These are phyloP conservation scores for Globisporangium lucens DNA, from an alignment of 352 stramenopile genomes.

Conservation along the genomic window DNA sequence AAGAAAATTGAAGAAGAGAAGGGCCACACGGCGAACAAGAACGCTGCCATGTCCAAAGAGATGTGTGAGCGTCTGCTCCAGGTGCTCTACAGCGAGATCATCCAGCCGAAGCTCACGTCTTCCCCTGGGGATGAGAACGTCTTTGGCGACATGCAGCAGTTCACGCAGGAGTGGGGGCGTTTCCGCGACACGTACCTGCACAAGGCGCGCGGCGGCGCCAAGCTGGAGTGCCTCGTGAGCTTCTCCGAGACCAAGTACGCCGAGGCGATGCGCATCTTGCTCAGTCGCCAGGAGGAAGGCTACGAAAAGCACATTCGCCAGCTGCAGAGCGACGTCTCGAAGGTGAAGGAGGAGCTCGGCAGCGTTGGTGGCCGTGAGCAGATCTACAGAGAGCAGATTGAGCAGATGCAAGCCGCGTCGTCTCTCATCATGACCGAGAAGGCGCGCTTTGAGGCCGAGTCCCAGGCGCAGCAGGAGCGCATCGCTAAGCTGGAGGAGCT, in stretches of 20 bases:
- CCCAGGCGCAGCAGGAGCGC: slow-evolving; percentile 61
- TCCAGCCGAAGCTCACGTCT: slow-evolving; percentile 72
- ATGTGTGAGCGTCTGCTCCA: slow-evolving; percentile 79
- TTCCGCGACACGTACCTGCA: slow-evolving; percentile 76
- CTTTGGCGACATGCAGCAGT: slow-evolving; percentile 79
- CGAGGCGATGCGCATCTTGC: slow-evolving; percentile 78
- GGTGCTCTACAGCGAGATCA: slow-evolving; percentile 77
- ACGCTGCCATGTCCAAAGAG: slow-evolving; percentile 61
- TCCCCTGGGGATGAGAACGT: slow-evolving; percentile 45
- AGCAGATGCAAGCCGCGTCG: slow-evolving; percentile 75
- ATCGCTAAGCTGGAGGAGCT: slow-evolving; percentile 66
- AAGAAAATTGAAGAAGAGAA: slow-evolving; percentile 78
- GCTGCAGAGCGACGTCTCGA: slow-evolving; percentile 66
- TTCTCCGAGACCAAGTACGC: slow-evolving; percentile 82
- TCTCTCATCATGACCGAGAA: slow-evolving; percentile 79
- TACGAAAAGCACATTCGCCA: slow-evolving; percentile 85
- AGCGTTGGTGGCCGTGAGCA: slow-evolving; percentile 75
- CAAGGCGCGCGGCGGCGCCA: slow-evolving; percentile 67
- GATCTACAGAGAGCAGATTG: slow-evolving; percentile 87
- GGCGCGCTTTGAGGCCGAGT: slow-evolving; percentile 49
- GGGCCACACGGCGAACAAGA: slow-evolving; percentile 33
- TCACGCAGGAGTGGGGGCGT: slow-evolving; percentile 59
- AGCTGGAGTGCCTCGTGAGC: slow-evolving; percentile 66
- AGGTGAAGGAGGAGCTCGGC: slow-evolving; percentile 81
- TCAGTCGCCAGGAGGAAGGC: slow-evolving; percentile 79